Evolutionary conservation across 148 eudicot species (phyloP).

Genomic region (Rhododendron mucronatum): DNA sequence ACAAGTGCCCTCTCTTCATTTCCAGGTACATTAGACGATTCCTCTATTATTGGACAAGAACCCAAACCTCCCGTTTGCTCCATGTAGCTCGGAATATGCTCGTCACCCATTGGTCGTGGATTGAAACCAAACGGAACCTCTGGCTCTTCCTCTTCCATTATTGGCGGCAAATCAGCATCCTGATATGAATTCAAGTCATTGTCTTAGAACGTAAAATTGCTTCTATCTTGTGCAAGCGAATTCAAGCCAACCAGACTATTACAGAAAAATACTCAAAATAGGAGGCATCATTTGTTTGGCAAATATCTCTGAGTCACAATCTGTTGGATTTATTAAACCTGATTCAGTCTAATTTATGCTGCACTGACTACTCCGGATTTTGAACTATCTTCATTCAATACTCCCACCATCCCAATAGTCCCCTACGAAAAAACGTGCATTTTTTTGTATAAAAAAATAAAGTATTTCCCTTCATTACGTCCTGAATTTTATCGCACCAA

Average conservation of each 20-base stretch:
- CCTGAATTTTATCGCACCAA: too few relatives aligned
- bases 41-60: slow-evolving; percentile 33
- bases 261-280: neutral
- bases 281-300: neutral
- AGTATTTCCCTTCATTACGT: too few relatives aligned
- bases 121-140: slow-evolving; percentile 21
- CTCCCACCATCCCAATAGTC: too few relatives aligned
- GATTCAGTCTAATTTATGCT: neutral
- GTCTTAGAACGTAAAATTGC: neutral
- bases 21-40: slow-evolving; percentile 36
- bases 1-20: slow-evolving; percentile 78
- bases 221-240: neutral
- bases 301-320: neutral
- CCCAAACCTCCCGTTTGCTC: slow-evolving; percentile 16
- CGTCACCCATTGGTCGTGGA: slow-evolving; percentile 5
- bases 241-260: neutral
- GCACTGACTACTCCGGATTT: neutral
- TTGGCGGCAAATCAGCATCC: slow-evolving; percentile 73
- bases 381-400: neutral
- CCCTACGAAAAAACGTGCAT: too few relatives aligned
- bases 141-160: slow-evolving; percentile 55
- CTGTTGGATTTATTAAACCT: neutral
- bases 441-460: too few relatives aligned
- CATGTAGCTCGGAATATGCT: neutral
- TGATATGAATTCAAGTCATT: slow-evolving; percentile 12